Conservation (phyloP, 1,284 basidiomycete genomes). For the Austropuccinia psidii region DNA sequence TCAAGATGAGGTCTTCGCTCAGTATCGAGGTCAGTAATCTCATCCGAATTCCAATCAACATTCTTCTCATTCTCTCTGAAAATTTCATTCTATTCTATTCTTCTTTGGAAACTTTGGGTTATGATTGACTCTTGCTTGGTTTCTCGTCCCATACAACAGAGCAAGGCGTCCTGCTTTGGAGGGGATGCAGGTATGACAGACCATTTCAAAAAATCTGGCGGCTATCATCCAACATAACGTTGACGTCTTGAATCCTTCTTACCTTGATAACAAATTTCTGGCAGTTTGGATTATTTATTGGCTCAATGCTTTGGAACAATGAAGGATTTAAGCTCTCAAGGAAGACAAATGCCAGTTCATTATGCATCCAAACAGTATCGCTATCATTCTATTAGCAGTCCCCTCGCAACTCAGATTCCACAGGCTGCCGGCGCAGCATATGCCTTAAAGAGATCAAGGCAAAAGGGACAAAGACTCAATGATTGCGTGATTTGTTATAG, state of each 20-base stretch:
- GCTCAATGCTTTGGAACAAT: conserved; percentile 79
- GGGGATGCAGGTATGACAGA: conserved; percentile 60
- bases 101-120: not conserved
- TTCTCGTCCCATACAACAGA: no score
- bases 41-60: not conserved
- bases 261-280: no score
- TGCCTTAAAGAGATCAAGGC: conserved; percentile 70
- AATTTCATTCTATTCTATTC: conserved; percentile 5
- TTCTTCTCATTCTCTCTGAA: conserved; percentile 47
- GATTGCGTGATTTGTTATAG: conserved; percentile 79
- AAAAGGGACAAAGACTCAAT: conserved; percentile 51
- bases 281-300: conserved; percentile 55
- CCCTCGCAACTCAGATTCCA: conserved; percentile 90
- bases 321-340: conserved; percentile 72
- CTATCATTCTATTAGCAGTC: conserved; percentile 88
- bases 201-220: no score
- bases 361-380: conserved; percentile 75
- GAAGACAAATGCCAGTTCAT: conserved; percentile 70
- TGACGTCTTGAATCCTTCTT: no score
- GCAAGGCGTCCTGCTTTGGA: conserved; percentile 79
- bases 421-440: conserved; percentile 90
- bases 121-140: conserved; percentile 45
- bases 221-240: no score
- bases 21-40: conserved; percentile 48
- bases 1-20: conserved; percentile 62